Percentiles rank a stretch among this genome's conserved stretches.
These are phyloP conservation scores for Suillus weaverae DNA, from an alignment of 768 basidiomycete species.

Conservation along the genomic window DNA sequence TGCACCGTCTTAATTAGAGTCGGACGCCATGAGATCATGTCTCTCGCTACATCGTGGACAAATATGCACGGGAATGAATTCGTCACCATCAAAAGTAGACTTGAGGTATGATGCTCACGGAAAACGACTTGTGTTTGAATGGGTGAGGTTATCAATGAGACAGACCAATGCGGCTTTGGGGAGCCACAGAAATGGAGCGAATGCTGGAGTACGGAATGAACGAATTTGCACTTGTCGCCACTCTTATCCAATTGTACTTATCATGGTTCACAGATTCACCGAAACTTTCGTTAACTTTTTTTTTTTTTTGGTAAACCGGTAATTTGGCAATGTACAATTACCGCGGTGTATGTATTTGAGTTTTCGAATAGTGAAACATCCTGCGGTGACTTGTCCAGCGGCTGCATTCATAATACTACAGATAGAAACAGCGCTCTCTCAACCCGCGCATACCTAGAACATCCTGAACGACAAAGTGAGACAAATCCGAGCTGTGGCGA, in stretches of 20 bases:
- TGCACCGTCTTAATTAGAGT: constrained; percentile 35
- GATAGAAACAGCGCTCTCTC: constrained; percentile 80
- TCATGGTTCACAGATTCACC: background rate
- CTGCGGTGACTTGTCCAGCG: background rate
- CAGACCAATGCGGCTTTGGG: background rate
- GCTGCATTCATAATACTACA: constrained; percentile 39
- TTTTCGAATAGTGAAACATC: background rate
- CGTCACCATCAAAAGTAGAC: constrained; percentile 50
- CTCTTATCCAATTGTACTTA: background rate
- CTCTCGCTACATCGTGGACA: constrained; percentile 49
- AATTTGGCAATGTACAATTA: background rate
- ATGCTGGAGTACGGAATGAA: background rate
- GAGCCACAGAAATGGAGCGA: background rate
- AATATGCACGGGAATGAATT: constrained; percentile 52
- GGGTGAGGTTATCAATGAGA: background rate
- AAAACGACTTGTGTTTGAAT: background rate
- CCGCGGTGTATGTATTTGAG: background rate
- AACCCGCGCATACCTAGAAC: constrained; percentile 76
- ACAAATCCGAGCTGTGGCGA: background rate
- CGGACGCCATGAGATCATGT: constrained; percentile 56
- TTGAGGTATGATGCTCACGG: constrained; percentile 45
- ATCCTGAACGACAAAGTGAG: constrained; percentile 46
- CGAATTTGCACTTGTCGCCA: background rate
- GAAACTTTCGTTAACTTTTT: background rate
- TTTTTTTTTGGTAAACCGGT: background rate